Percentiles rank a stretch among this genome's conserved stretches.
Conservation (phyloP, 2,329 filamentous ascomycete genomes). For the Lachnellula subtilissima region DNA sequence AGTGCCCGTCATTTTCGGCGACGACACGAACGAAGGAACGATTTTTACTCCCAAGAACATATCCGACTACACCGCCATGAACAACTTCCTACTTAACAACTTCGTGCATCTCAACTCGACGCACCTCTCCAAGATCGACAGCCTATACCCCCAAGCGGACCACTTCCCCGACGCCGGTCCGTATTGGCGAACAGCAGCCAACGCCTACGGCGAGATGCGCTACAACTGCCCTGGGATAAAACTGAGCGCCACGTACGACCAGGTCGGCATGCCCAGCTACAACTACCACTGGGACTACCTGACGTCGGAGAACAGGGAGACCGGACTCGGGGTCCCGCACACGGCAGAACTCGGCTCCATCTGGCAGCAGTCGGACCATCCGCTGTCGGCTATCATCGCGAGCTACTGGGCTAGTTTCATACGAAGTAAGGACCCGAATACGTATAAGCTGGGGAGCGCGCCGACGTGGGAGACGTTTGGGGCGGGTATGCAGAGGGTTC, state of each 20-base stretch:
- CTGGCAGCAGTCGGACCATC: constrained; percentile 56
- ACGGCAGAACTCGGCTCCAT: constrained; percentile 63
- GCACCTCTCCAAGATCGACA: constrained; percentile 49
- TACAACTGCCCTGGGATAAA: constrained; percentile 61
- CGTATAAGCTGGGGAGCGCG: constrained; percentile 38
- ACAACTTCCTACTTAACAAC: constrained; percentile 53
- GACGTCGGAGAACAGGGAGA: constrained; percentile 47
- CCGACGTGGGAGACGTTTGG: constrained; percentile 49
- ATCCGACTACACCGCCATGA: constrained; percentile 42
- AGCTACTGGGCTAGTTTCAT: constrained; percentile 75
- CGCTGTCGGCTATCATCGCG: constrained; percentile 57
- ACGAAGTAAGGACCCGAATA: constrained; percentile 60
- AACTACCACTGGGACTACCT: constrained; percentile 63
- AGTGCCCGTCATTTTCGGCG: constrained; percentile 50
- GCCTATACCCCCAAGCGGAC: constrained; percentile 48
- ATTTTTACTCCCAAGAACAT: constrained; percentile 50
- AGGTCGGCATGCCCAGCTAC: constrained; percentile 43
- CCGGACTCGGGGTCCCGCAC: constrained; percentile 61
- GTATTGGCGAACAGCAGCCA: constrained; percentile 54
- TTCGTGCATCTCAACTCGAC: constrained; percentile 49
- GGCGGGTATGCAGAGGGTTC: constrained; percentile 25
- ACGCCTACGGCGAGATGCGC: constrained; percentile 59
- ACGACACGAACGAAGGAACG: constrained; percentile 62
- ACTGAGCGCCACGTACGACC: constrained; percentile 35
- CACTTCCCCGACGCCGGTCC: constrained; percentile 43